A percentile compares a stretch with the other conserved stretches of the same genome.
Evolutionary conservation across 192 early-diverging fungal genomes (phyloP).

Genomic region (Neocallimastix lanati): DNA sequence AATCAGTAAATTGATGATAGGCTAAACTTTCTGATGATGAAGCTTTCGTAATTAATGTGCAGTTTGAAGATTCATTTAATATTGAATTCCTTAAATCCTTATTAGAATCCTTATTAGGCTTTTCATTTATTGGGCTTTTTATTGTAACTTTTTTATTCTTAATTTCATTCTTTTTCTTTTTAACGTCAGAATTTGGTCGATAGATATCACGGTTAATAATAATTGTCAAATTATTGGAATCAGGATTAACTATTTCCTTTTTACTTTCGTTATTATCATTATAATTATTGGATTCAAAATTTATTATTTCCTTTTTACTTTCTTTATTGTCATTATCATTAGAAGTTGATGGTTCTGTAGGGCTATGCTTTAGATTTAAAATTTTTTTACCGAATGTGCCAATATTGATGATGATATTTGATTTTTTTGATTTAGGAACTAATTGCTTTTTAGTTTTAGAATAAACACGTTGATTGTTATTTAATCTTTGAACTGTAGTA

Average conservation of each 20-base stretch:
- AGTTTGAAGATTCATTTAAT: background rate
- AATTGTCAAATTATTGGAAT: background rate
- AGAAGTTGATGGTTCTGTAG: background rate
- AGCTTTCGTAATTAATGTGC: background rate
- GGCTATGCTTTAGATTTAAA: background rate
- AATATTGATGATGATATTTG: background rate
- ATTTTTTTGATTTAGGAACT: background rate
- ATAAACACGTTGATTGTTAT: background rate
- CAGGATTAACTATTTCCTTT: background rate
- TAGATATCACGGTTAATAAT: background rate
- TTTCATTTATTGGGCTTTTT: too few relatives aligned
- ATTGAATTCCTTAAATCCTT: too few relatives aligned
- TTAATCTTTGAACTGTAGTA: background rate
- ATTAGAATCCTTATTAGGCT: too few relatives aligned
- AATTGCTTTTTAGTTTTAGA: background rate
- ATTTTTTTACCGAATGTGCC: background rate
- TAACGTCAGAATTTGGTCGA: background rate
- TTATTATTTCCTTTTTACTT: background rate
- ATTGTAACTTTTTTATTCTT: background rate
- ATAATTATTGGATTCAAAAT: too few relatives aligned
- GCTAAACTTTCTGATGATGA: background rate
- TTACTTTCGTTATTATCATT: background rate
- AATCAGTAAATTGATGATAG: background rate
- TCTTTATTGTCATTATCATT: background rate
- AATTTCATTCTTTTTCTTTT: background rate